Evolutionary conservation across 805 yeast species (phyloP).

Genomic region (Pichia insulana): DNA sequence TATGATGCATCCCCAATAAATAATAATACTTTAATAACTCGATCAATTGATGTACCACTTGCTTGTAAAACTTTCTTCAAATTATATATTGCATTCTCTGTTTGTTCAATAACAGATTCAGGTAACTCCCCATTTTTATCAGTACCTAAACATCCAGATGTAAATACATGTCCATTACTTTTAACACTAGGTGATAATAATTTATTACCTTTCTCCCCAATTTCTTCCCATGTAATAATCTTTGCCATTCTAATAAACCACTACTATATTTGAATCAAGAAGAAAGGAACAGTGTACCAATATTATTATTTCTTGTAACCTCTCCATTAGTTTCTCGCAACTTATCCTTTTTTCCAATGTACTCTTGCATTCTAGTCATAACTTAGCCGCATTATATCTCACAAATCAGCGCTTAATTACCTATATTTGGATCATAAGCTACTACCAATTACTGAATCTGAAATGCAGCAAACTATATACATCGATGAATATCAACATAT

Average conservation of each 20-base stretch:
- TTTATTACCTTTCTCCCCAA: conserved; percentile 23
- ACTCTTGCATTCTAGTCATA: no score
- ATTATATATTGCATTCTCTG: conserved; percentile 36
- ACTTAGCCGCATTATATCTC: no score
- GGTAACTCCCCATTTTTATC: conserved; percentile 30
- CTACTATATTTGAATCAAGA: no score
- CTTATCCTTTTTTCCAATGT: no score
- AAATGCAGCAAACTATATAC: no score
- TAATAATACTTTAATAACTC: conserved; percentile 41
- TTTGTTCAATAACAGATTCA: conserved; percentile 36
- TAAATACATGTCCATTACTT: conserved; percentile 35
- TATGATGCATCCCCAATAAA: conserved; percentile 39
- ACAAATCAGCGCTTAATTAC: no score
- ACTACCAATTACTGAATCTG: no score
- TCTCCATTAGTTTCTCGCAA: no score
- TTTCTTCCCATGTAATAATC: conserved; percentile 29
- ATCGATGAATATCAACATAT: no score
- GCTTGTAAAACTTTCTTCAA: conserved; percentile 33
- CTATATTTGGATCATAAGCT: no score
- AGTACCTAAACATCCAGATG: conserved; percentile 41
- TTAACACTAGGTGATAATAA: conserved; percentile 35
- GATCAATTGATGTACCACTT: conserved; percentile 37
- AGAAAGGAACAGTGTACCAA: no score
- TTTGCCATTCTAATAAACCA: conserved; percentile 11
- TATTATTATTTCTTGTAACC: no score